phyloP scores from a whole-genome alignment of 1,139 yeast genomes.

The Saccharomyces hybrid region DNA sequence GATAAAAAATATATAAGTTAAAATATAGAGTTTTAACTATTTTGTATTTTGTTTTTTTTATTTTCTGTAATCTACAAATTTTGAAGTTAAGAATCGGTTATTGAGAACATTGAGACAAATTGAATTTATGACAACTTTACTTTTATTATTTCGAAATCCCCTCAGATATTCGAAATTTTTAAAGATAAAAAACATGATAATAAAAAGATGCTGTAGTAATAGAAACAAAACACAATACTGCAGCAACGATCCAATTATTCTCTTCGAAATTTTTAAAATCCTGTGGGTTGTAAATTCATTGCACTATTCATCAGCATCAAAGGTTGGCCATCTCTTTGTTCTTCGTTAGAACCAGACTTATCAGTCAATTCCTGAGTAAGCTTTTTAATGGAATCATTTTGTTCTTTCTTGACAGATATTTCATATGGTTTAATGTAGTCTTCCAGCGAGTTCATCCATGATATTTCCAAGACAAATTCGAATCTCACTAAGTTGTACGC shows the following conservation, averaged over 20 bases:
- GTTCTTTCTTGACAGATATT: conserved; percentile 76
- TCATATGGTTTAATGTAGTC: conserved; percentile 85
- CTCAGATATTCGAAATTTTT: conserved; percentile 11
- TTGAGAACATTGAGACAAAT: neutral
- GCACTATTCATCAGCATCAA: conserved; percentile 60
- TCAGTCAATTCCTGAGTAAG: conserved; percentile 60
- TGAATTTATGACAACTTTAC: neutral
- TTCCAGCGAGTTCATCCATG: conserved; percentile 84
- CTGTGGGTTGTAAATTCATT: conserved; percentile 21
- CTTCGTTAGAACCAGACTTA: conserved; percentile 45
- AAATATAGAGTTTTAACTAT: neutral
- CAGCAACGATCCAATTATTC: neutral
- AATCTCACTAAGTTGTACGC: conserved; percentile 74
- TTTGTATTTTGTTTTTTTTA: neutral
- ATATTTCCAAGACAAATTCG: conserved; percentile 80
- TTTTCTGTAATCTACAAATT: neutral
- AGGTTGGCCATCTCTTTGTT: conserved; percentile 37
- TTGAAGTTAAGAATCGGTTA: neutral
- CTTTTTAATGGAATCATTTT: conserved; percentile 56
- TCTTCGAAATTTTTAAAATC: conserved; percentile 11
- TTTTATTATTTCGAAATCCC: conserved; percentile 8
- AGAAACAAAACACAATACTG: neutral
- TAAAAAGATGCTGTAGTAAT: neutral
- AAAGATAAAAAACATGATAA: neutral
- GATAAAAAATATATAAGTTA: neutral